Percentiles rank a stretch among this genome's conserved stretches.
phyloP scores from a whole-genome alignment of 805 yeast species.

The Candida orba region DNA sequence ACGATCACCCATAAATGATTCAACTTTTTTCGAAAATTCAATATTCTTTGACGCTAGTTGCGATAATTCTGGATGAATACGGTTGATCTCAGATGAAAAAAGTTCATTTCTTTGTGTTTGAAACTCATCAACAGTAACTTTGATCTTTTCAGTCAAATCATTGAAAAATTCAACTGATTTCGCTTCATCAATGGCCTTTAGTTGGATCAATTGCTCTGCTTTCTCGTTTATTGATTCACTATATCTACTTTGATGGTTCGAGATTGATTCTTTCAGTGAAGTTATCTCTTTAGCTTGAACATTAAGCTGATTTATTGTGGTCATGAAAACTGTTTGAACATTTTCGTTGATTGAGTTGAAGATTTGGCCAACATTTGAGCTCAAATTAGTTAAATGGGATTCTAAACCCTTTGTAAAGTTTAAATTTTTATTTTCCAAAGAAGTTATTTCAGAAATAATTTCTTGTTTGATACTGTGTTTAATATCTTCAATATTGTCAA shows the following conservation, averaged over 20 bases:
- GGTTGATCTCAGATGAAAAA: neutral
- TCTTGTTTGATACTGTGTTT: constrained; percentile 12
- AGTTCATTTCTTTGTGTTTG: too few species aligned
- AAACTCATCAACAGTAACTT: too few species aligned
- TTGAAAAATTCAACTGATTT: too few species aligned
- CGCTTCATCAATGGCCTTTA: too few species aligned
- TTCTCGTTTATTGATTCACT: too few species aligned
- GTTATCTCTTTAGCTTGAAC: too few species aligned
- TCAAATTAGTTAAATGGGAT: constrained; percentile 7
- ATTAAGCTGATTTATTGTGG: too few species aligned
- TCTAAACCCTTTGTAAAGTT: constrained; percentile 7
- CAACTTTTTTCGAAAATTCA: constrained; percentile 10
- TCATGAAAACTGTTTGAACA: neutral
- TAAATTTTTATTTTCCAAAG: constrained; percentile 7
- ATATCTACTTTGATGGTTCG: too few species aligned
- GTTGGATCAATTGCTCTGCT: too few species aligned
- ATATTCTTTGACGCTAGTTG: constrained; percentile 9
- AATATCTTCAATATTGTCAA: constrained; percentile 13
- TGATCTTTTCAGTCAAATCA: too few species aligned
- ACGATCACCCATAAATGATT: constrained; percentile 8
- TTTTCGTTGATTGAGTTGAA: constrained; percentile 4
- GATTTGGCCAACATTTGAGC: neutral
- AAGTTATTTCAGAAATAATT: constrained; percentile 13
- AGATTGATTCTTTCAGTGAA: too few species aligned
- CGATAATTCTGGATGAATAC: constrained; percentile 8